Conservation (phyloP, 768 basidiomycete genomes). For the Floccularia luteovirens region DNA sequence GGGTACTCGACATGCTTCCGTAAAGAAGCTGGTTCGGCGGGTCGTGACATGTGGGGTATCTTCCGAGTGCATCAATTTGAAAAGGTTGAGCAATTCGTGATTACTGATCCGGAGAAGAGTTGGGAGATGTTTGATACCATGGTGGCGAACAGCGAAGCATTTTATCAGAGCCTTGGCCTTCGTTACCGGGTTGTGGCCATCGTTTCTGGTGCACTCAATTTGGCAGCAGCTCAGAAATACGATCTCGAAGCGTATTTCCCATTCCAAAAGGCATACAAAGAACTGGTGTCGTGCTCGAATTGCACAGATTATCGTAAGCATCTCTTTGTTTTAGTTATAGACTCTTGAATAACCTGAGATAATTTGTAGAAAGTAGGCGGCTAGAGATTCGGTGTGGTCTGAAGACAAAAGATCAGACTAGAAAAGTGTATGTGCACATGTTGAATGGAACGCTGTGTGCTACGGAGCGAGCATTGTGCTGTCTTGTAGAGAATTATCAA, state of each 20-base stretch:
- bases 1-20: conserved; percentile 96
- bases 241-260: conserved; percentile 99
- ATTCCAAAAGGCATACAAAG: conserved; percentile 94
- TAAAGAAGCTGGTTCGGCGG: conserved; percentile 96
- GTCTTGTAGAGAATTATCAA: conserved; percentile 98
- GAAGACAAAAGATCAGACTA: conserved; percentile 83
- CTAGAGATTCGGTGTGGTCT: conserved; percentile 92
- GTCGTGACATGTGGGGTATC: conserved; percentile 99
- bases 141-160: conserved; percentile 84
- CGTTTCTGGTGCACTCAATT: conserved; percentile 93
- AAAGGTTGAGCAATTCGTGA: conserved; percentile 95
- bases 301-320: conserved; percentile 97
- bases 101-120: conserved; percentile 91
- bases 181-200: conserved; percentile 92
- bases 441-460: conserved; percentile 97
- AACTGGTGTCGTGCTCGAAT: conserved; percentile 95
- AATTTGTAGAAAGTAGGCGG: conserved; percentile 73
- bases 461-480: conserved; percentile 93
- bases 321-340: neutral
- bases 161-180: conserved; percentile 92
- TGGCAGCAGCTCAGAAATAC: conserved; percentile 95
- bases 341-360: no score
- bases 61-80: conserved; percentile 99
- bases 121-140: conserved; percentile 92
- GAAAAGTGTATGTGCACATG: conserved; percentile 98